These are phyloP conservation scores for Trifolium dubium DNA, from an alignment of 306 rosid species.

Conservation along the genomic window DNA sequence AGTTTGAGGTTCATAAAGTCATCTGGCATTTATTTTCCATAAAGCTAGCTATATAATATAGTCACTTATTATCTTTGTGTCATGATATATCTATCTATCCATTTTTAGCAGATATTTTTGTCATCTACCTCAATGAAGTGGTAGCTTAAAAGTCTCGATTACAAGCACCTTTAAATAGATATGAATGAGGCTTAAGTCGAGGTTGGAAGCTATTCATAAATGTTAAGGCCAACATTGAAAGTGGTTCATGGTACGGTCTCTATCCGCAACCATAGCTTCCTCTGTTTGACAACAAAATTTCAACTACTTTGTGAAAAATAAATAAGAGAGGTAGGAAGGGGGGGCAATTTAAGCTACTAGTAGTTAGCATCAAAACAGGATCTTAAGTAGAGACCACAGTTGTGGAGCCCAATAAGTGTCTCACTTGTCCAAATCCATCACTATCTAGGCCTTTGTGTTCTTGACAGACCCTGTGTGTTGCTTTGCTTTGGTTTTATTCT, in stretches of 20 bases:
- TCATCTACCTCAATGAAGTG: slow-evolving; percentile 2
- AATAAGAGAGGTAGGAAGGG: slow-evolving; percentile 4
- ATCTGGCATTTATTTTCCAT: no score
- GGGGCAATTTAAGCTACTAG: slow-evolving; percentile 12
- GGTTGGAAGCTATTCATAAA: slow-evolving; percentile 32
- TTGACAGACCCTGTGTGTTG: slow-evolving; percentile 21
- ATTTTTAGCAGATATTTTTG: not conserved
- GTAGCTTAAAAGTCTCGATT: not conserved
- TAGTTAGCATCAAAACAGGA: slow-evolving; percentile 4
- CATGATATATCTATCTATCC: not conserved
- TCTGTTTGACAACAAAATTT: slow-evolving; percentile 39
- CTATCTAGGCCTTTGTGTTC: slow-evolving; percentile 11
- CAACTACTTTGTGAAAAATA: slow-evolving; percentile 35
- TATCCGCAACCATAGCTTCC: slow-evolving; percentile 28
- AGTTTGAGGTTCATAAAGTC: no score
- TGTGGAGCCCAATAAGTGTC: slow-evolving; percentile 43
- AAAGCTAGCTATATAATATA: no score
- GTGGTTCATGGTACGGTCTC: slow-evolving; percentile 24
- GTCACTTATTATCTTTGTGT: not conserved
- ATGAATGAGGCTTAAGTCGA: slow-evolving; percentile 6
- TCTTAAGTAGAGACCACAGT: slow-evolving; percentile 17
- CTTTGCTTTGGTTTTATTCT: slow-evolving; percentile 36
- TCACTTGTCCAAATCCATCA: slow-evolving; percentile 45
- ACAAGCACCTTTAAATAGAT: not conserved
- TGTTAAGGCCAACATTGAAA: slow-evolving; percentile 18